phyloP scores from a whole-genome alignment of 495 filamentous ascomycete genomes.

The Penicillium simplicissimum region DNA sequence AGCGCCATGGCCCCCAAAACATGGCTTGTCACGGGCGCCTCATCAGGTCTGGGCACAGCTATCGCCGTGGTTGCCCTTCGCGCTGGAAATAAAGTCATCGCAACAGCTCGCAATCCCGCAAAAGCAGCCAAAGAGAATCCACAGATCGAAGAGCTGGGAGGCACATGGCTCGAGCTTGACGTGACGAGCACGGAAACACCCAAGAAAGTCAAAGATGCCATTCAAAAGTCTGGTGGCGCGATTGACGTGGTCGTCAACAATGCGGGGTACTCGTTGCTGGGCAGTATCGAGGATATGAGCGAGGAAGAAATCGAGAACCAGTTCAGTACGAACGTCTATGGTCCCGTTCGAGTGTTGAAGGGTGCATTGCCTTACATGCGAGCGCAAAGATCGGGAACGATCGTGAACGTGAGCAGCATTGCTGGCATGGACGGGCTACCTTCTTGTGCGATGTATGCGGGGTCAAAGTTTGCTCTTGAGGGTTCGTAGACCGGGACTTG shows the following conservation, averaged over 20 bases:
- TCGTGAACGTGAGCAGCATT: constrained; percentile 53
- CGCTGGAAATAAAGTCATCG: constrained; percentile 56
- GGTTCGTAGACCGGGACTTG: constrained; percentile 21
- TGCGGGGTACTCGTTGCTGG: constrained; percentile 32
- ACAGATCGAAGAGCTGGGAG: constrained; percentile 29
- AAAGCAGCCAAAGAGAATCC: constrained; percentile 30
- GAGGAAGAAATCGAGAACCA: constrained; percentile 24
- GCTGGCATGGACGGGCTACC: constrained; percentile 41
- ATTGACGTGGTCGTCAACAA: constrained; percentile 36
- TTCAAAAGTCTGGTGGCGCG: constrained; percentile 14
- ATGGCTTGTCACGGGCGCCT: constrained; percentile 59
- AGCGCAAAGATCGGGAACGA: constrained; percentile 34
- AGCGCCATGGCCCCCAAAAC: constrained; percentile 15
- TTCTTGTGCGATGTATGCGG: constrained; percentile 48
- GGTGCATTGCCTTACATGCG: constrained; percentile 52
- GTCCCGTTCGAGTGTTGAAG: constrained; percentile 47
- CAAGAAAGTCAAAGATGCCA: constrained; percentile 18
- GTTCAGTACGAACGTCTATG: constrained; percentile 49
- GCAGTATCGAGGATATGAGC: constrained; percentile 27
- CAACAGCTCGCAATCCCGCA: constrained; percentile 50
- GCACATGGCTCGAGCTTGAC: constrained; percentile 40
- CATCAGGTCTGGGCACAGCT: constrained; percentile 53
- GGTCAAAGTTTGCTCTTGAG: constrained; percentile 56
- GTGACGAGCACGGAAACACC: constrained; percentile 37
- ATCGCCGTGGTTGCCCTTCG: constrained; percentile 48